phyloP scores from a whole-genome alignment of 2,329 filamentous ascomycete species.

The Neocatenulostroma microsporum region DNA sequence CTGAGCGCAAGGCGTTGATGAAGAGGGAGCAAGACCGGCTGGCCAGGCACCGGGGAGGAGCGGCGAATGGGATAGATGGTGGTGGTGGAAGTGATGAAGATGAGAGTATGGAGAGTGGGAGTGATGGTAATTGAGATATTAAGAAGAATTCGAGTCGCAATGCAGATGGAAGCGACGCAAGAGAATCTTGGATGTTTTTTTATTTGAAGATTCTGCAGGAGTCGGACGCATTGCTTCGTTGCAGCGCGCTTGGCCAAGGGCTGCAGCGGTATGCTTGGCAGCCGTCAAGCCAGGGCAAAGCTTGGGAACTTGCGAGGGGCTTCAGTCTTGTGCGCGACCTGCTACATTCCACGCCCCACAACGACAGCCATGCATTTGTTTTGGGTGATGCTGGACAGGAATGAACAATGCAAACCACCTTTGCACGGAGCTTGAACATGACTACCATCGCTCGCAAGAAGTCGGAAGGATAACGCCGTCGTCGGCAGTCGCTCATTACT shows the following conservation, averaged over 20 bases:
- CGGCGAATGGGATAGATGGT: conserved; percentile 3
- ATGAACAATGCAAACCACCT: conserved; percentile 14
- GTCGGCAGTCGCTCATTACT: conserved; percentile 9
- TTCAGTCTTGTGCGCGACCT: conserved; percentile 5
- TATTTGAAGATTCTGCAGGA: too few relatives aligned
- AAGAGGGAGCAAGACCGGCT: conserved; percentile 23
- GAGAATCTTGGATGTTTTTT: too few relatives aligned
- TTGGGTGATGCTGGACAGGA: conserved; percentile 19
- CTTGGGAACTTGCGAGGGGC: too few relatives aligned
- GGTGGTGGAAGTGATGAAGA: conserved; percentile 3
- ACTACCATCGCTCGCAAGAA: too few relatives aligned
- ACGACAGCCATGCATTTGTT: conserved; percentile 25
- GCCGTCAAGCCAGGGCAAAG: conserved; percentile 4
- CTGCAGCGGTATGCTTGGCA: too few relatives aligned
- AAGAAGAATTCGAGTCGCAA: too few relatives aligned
- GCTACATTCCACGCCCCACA: conserved; percentile 22
- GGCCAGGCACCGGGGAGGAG: not conserved
- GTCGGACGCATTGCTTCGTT: too few relatives aligned
- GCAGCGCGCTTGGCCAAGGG: too few relatives aligned
- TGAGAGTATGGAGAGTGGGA: conserved; percentile 6
- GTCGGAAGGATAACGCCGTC: conserved; percentile 8
- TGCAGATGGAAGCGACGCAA: too few relatives aligned
- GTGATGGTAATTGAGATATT: not conserved
- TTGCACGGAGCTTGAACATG: too few relatives aligned
- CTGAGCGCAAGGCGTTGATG: conserved; percentile 33